Conservation (phyloP, 2,329 filamentous ascomycete genomes). For the Xylaria hypoxylon region DNA sequence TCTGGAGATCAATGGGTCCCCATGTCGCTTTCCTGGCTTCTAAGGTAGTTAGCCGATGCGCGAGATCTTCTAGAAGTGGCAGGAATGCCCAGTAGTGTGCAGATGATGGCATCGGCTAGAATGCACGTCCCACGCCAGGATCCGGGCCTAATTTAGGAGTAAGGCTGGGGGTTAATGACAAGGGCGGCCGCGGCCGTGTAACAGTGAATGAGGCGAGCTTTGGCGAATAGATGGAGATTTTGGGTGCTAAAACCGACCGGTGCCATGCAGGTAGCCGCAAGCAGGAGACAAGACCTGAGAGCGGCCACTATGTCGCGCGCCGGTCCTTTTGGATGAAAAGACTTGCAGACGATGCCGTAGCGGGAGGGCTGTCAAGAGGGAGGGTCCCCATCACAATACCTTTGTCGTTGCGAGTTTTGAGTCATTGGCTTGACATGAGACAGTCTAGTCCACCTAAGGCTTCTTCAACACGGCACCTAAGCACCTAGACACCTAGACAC, state of each 20-base stretch:
- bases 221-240: slow-evolving; percentile 47
- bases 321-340: slow-evolving; percentile 43
- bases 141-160: slow-evolving; percentile 43
- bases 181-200: slow-evolving; percentile 41
- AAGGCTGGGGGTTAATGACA: slow-evolving; percentile 44
- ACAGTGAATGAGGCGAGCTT: slow-evolving; percentile 49
- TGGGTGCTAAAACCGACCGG: slow-evolving; percentile 40
- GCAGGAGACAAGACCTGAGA: slow-evolving; percentile 46
- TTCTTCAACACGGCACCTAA: slow-evolving; percentile 4
- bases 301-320: slow-evolving; percentile 46
- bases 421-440: slow-evolving; percentile 30
- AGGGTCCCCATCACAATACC: slow-evolving; percentile 40
- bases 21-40: slow-evolving; percentile 35
- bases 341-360: slow-evolving; percentile 29
- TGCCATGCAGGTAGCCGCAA: slow-evolving; percentile 48
- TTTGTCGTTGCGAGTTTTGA: slow-evolving; percentile 38
- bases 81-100: slow-evolving; percentile 40
- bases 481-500: too few relatives aligned
- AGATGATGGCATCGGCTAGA: slow-evolving; percentile 43
- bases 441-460: slow-evolving; percentile 7
- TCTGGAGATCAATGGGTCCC: slow-evolving; percentile 31
- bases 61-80: slow-evolving; percentile 48
- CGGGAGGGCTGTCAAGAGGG: slow-evolving; percentile 4
- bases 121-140: slow-evolving; percentile 42
- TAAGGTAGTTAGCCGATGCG: slow-evolving; percentile 41